Base-by-base conservation (phyloP, 768 basidiomycete species). In the Leccinum olivaceopallidum region DNA sequence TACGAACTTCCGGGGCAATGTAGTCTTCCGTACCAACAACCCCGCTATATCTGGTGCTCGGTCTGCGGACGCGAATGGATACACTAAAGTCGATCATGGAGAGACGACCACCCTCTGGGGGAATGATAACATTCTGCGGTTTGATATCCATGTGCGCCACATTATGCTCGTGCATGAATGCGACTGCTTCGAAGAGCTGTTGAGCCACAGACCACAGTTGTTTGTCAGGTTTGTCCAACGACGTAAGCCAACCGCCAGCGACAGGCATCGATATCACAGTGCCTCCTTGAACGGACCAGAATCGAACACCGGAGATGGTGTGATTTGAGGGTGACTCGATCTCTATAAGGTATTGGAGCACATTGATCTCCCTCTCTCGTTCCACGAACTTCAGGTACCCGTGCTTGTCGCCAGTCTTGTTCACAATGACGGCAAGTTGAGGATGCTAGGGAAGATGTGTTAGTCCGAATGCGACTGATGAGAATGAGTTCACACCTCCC, bases 81-180 rank as follows among this genome's bases (percentile, higher is more conserved):
- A 42, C 12, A 12, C 52, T 58, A 13, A 53, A 58, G 2, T 53
- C 51, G 37, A 58, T 58, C 14, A 58, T 44, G 5, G 57, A 42
- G 0, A 58, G 39, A 39, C 39, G 51, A 6, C 57, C 57, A 1
- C 51, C 52, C n/a, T 34, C 51, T 2, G 39, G 28, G 14, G 50
- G 55, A 2, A 57, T 52, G 50, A 60, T 24, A 5, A 57, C 14
- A 13, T 60, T 60, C 2, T 16, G 22, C 0, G 50, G 56, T 3
- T 69, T 68, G 16, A 68, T 30, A 18, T 69, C 68, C 44, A 63
- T 54, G 55, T 69, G 63, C 0, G 59, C 68, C 1, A 68, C 48
- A 1, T 37, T 20, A 28, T 71, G 53, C n/a, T 60, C 26, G 32
- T 68, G 67, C 67, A 58, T 61, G 56, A 61, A 61, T 3, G 30